A percentile compares a stretch with the other conserved stretches of the same genome.
phyloP scores from a whole-genome alignment of 495 filamentous ascomycete species.

The Aspergillus hancockii region DNA sequence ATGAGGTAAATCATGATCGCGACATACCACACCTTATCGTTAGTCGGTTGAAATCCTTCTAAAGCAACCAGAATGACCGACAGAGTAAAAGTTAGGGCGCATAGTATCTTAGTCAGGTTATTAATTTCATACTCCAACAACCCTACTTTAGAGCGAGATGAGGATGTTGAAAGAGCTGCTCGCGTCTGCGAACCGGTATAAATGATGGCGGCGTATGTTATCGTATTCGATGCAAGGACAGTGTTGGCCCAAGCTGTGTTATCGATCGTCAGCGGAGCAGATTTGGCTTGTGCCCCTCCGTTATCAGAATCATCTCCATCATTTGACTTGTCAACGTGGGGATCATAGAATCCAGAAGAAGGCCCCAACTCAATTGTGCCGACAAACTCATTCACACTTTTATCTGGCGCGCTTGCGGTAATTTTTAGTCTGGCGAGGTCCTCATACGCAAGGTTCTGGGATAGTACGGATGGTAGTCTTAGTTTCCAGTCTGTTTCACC shows the following conservation, averaged over 20 bases:
- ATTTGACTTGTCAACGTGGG: conserved; percentile 43
- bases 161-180: conserved; percentile 88
- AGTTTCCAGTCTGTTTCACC: conserved; percentile 99
- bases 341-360: conserved; percentile 40
- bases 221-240: conserved; percentile 88
- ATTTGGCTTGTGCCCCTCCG: conserved; percentile 39
- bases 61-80: conserved; percentile 89
- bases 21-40: conserved; percentile 77
- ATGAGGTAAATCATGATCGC: conserved; percentile 95
- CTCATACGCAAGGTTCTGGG: conserved; percentile 67
- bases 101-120: conserved; percentile 95
- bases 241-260: conserved; percentile 99
- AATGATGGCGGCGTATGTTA: conserved; percentile 81
- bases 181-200: conserved; percentile 96
- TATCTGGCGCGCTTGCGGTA: conserved; percentile 84
- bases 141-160: conserved; percentile 88
- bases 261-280: conserved; percentile 83
- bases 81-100: conserved; percentile 78
- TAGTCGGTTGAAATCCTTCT: conserved; percentile 72
- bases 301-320: conserved; percentile 24
- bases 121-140: conserved; percentile 96
- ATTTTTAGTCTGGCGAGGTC: conserved; percentile 75
- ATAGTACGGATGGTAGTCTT: conserved; percentile 78
- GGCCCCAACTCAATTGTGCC: conserved; percentile 72
- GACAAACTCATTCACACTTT: conserved; percentile 88